phyloP scores from a whole-genome alignment of 2,329 filamentous ascomycete genomes.

The Moelleriella libera region DNA sequence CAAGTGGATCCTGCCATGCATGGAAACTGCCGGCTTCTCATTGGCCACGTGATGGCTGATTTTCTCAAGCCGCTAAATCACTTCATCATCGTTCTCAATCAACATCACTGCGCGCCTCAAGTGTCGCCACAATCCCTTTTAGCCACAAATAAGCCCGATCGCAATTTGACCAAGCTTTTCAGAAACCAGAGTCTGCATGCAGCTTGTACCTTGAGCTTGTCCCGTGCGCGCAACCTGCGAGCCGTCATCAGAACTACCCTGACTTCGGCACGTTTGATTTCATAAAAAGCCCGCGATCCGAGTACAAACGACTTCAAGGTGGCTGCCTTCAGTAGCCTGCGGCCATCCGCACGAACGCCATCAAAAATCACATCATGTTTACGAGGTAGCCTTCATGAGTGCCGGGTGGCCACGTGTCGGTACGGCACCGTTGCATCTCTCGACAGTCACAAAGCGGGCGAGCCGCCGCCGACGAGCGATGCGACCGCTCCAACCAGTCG shows the following conservation, averaged over 20 bases:
- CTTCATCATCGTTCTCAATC: too few species aligned
- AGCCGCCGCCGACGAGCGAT: slow-evolving; percentile 8
- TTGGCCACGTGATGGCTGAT: background rate
- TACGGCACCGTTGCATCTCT: slow-evolving; percentile 15
- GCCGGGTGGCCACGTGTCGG: slow-evolving; percentile 22
- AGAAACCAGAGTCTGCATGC: too few species aligned
- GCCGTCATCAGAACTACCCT: too few species aligned
- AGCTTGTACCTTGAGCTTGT: too few species aligned
- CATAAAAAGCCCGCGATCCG: background rate
- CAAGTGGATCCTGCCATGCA: too few species aligned
- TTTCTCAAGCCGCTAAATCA: too few species aligned
- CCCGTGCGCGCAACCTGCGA: too few species aligned
- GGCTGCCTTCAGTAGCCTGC: slow-evolving; percentile 23
- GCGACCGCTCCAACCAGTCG: slow-evolving; percentile 6
- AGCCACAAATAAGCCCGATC: too few species aligned
- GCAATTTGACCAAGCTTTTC: too few species aligned
- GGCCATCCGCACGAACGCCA: slow-evolving; percentile 28
- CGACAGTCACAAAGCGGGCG: slow-evolving; percentile 10
- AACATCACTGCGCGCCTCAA: too few species aligned
- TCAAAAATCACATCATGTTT: slow-evolving; percentile 21
- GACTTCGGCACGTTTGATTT: too few species aligned
- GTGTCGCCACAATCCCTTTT: too few species aligned
- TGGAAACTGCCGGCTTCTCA: background rate
- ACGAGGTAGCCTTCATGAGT: slow-evolving; percentile 20
- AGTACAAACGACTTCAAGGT: slow-evolving; percentile 13